Base-by-base conservation (phyloP, 129 eudicot genomes). In the Scalesia atractyloides region DNA sequence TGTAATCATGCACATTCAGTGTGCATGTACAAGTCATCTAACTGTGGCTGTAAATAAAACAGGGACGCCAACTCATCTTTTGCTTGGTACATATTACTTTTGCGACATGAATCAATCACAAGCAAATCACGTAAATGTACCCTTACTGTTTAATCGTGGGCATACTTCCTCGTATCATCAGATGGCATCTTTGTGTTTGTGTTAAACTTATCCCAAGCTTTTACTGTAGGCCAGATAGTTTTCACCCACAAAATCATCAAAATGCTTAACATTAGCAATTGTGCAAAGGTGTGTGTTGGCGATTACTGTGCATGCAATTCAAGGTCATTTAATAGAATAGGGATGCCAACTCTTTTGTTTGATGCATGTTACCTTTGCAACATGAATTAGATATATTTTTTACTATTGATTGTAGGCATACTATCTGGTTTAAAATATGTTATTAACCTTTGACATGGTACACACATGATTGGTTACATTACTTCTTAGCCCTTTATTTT, bases 121-220 rank as follows among this genome's bases (percentile, higher is more conserved):
- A 39, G 36, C 47, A 44, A 44, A 52, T 7, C 13, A 46, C 56
- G 19, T 66, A 19, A 66, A 44, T 46, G 5, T 46, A 66, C 34
- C 70, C 70, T 46, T 67, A 47, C 58, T 9, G 34, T 44, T 41
- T 9, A 47, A 67, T 26, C 8, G 26, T 67, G 72, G 39, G 72
- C 39, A 46, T 22, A 14, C 41, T 16, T 52, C 26, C 59, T 52
- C 59, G 24, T 52, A 52, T 52, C 7, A 52, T 52, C 59, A 53
- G 26, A 18, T 18, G 13, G 26, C 60, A 53, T 53, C 60, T 18
- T 37, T 37, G 8, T 53, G 60, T 49, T 49, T 14, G 53, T 49
- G 17, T 49, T 15, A 36, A 49, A 49, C 18, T 49, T 49, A 49
- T 14, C 54, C 54, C 54, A 3, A 49, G 54, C 18, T 49, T 13